Conservation (phyloP, 2,329 filamentous ascomycete genomes). For the Ilyonectria robusta region DNA sequence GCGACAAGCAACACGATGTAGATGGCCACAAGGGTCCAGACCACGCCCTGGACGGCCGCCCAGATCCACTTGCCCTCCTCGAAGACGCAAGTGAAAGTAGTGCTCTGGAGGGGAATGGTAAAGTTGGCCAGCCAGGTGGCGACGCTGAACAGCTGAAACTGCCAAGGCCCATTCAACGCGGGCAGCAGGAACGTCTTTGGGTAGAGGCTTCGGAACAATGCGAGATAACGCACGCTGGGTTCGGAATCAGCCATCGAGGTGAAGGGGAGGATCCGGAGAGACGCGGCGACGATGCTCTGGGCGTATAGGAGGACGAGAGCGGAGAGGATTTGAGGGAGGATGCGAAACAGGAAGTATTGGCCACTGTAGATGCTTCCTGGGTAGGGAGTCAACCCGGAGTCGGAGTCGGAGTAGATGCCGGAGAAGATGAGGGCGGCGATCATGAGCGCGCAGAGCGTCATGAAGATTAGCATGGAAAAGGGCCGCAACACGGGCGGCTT, state of each 20-base stretch:
- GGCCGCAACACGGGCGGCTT: constrained; percentile 80
- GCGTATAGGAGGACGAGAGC: constrained; percentile 81
- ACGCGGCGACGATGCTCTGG: constrained; percentile 79
- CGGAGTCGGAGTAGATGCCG: constrained; percentile 75
- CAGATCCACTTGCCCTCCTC: constrained; percentile 78
- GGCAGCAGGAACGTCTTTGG: constrained; percentile 78
- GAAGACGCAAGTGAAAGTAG: constrained; percentile 77
- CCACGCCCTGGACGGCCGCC: constrained; percentile 82
- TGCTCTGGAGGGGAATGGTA: constrained; percentile 85
- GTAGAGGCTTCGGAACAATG: constrained; percentile 78
- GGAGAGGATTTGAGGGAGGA: constrained; percentile 84
- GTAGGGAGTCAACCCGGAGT: constrained; percentile 79
- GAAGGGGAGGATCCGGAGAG: constrained; percentile 85
- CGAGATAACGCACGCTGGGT: constrained; percentile 70
- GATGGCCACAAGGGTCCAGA: constrained; percentile 82
- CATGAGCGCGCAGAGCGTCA: constrained; percentile 77
- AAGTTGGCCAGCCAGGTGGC: constrained; percentile 85
- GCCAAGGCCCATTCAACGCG: constrained; percentile 71
- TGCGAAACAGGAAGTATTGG: constrained; percentile 88
- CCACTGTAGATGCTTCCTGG: constrained; percentile 75
- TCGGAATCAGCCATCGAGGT: constrained; percentile 79
- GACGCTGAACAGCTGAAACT: constrained; percentile 76
- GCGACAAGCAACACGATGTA: constrained; percentile 78
- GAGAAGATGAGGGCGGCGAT: constrained; percentile 79
- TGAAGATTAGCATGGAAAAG: constrained; percentile 72